Base-by-base conservation (phyloP, 768 basidiomycete species). In the Pleurotus sapidus region DNA sequence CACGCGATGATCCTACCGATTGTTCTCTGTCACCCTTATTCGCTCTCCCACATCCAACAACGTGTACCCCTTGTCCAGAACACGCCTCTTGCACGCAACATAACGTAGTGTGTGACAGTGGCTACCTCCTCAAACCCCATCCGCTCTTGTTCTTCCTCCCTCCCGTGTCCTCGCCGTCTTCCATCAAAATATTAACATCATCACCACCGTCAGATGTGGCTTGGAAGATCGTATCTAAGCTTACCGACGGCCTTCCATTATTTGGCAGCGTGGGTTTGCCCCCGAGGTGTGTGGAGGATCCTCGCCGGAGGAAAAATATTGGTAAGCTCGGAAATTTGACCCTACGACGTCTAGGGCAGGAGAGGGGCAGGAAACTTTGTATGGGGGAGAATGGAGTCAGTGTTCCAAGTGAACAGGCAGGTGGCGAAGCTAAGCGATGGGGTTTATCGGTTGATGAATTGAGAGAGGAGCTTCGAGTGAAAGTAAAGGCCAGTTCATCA, bases 241-340 rank as follows among this genome's bases (percentile, higher is more conserved):
- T 76, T 9, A 71, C 84, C 46, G 80, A 93, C 70, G 92, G 92
- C 27, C 67, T 93, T 49, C 92, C 91, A 18, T 82, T 84, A 30
- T 71, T 91, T 20, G 89, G 91, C n/a, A 82, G 88, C 59, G 78
- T 93, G 40, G 89, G 85, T 18, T 76, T 94, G 51, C 84, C 91
- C 23, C 88, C 89, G 40, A 77, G 82, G 46, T 94, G 92, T 66
- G 73, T 85, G 49, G 87, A 88, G 72, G 91, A 94, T 71, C 89
- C 89, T 55, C 82, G 75, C 65, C 77, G 91, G 66, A 91, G 86
- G 72, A 72, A 77, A 55, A 78, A 87, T 62, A 89, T 94, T 46
- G 90, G 90, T 37, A 79, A 74, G 18, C 73, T 95, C 55, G 93
- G 89, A 1, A 89, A 85, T 64, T 82, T 81, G 8, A 81, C 93